Evolutionary conservation across 768 basidiomycete genomes (phyloP).

Genomic region (Mycena sanguinolenta): DNA sequence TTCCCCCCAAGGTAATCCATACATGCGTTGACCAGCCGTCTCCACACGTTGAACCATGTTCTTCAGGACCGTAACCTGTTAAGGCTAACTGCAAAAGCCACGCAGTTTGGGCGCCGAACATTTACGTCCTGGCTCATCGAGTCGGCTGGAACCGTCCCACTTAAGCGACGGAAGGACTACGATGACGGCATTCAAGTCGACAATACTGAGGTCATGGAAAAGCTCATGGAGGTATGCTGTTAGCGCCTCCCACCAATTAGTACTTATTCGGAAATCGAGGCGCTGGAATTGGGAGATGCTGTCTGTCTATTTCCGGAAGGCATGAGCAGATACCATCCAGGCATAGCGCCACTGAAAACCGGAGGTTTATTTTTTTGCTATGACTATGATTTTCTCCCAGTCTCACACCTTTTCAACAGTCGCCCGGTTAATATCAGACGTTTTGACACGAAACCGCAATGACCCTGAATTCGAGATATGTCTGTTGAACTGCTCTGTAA

Average conservation of each 20-base stretch:
- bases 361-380: constrained; percentile 68
- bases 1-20: constrained; percentile 75
- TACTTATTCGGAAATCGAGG: constrained; percentile 56
- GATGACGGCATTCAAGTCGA: constrained; percentile 60
- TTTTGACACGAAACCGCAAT: constrained; percentile 76
- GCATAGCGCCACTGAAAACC: constrained; percentile 89
- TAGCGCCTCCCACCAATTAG: constrained; percentile 4
- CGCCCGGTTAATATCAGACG: constrained; percentile 84
- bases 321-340: constrained; percentile 85
- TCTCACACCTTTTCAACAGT: constrained; percentile 56
- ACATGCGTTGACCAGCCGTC: background rate
- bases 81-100: constrained; percentile 89
- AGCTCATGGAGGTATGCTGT: constrained; percentile 70
- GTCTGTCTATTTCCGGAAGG: constrained; percentile 92
- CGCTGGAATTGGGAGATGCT: constrained; percentile 81
- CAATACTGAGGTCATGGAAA: constrained; percentile 78
- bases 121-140: constrained; percentile 95
- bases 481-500: constrained; percentile 83
- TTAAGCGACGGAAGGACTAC: constrained; percentile 82
- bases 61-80: constrained; percentile 83
- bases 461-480: constrained; percentile 80
- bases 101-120: constrained; percentile 85
- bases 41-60: constrained; percentile 15
- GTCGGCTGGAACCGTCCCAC: constrained; percentile 87
- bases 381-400: constrained; percentile 14